Evolutionary conservation across 192 early-diverging fungal species (phyloP).

Genomic region (Borealophlyctis nickersoniae): DNA sequence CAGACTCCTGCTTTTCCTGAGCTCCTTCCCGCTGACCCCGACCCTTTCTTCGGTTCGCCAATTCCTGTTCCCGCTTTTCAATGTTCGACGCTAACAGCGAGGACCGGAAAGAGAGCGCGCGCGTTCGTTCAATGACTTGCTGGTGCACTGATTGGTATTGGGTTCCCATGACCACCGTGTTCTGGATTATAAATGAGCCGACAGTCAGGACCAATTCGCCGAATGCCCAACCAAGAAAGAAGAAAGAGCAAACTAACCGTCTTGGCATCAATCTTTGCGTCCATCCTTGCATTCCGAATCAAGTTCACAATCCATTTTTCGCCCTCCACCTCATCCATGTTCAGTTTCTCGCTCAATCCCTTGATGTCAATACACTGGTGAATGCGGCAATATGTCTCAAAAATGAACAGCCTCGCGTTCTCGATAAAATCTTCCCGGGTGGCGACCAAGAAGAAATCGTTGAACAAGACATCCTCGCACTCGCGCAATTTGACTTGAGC

Average conservation of each 20-base stretch:
- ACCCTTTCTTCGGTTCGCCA: conserved; percentile 32
- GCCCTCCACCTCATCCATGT: conserved; percentile 83
- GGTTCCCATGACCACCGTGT: conserved; percentile 92
- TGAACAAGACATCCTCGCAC: conserved; percentile 80
- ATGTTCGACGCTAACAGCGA: conserved; percentile 83
- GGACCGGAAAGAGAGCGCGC: conserved; percentile 85
- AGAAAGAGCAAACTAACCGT: conserved; percentile 45
- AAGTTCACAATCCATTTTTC: conserved; percentile 99
- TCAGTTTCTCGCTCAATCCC: conserved; percentile 78
- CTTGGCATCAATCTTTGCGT: conserved; percentile 92
- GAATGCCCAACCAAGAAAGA: not conserved
- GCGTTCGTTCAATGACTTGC: conserved; percentile 94
- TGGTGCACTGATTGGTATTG: conserved; percentile 84
- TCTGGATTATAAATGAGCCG: conserved; percentile 41
- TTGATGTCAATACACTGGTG: conserved; percentile 93
- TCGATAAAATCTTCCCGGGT: conserved; percentile 93
- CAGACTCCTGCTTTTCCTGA: conserved; percentile 1
- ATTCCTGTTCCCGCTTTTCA: conserved; percentile 77
- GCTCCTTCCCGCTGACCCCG: not conserved
- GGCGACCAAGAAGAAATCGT: conserved; percentile 88
- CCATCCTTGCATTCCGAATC: conserved; percentile 91
- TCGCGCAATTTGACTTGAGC: conserved; percentile 84
- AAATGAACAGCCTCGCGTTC: conserved; percentile 89
- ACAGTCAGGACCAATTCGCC: too few species aligned
- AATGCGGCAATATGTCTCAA: conserved; percentile 96